Conservation (phyloP, 441 rosid species). For the Cnidoscolus chayamansa region DNA sequence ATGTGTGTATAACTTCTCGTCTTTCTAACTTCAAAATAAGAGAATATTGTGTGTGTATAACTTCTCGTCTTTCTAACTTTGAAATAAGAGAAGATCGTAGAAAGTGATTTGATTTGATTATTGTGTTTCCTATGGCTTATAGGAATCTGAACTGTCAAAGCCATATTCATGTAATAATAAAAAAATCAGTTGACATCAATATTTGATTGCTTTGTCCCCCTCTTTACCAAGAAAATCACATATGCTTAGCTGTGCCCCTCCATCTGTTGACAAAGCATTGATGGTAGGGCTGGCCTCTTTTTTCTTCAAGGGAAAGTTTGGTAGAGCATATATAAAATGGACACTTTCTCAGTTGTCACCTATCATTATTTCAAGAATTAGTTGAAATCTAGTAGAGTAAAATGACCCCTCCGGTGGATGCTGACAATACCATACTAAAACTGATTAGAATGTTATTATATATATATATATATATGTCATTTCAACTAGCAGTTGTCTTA, state of each 20-base stretch:
- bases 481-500: conserved; percentile 21
- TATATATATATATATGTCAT: background rate
- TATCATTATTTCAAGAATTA: background rate
- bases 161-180: too few relatives aligned
- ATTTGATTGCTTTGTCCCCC: too few relatives aligned
- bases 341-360: background rate
- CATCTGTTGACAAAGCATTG: background rate
- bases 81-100: too few relatives aligned
- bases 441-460: background rate
- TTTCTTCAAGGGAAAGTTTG: background rate
- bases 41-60: too few relatives aligned
- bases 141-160: too few relatives aligned
- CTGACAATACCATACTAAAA: background rate
- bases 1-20: too few relatives aligned
- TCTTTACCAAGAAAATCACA: background rate
- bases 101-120: too few relatives aligned
- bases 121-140: too few relatives aligned
- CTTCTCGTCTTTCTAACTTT: too few relatives aligned
- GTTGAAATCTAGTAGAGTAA: conserved; percentile 4
- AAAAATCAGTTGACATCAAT: too few relatives aligned
- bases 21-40: too few relatives aligned
- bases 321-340: background rate
- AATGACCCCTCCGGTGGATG: background rate
- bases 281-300: background rate
- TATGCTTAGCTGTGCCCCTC: background rate